Percentiles rank a stretch among this genome's conserved stretches.
Conservation (phyloP, 2,329 filamentous ascomycete species). For the Juglanconis sp. region DNA sequence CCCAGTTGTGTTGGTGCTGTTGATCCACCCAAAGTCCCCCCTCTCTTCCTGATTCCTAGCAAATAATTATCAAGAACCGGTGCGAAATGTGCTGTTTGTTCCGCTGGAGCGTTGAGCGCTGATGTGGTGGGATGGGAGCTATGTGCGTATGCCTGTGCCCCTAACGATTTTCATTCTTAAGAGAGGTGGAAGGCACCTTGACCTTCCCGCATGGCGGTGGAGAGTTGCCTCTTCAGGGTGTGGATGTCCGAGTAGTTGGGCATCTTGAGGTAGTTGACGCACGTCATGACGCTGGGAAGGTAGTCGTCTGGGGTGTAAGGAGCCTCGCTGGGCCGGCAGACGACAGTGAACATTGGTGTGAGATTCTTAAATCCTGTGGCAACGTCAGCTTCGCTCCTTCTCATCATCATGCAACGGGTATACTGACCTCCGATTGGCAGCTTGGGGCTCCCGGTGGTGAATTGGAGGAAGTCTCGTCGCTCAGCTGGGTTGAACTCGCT, state of each 20-base stretch:
- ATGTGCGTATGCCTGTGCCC: not conserved
- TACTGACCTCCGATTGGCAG: slow-evolving; percentile 90
- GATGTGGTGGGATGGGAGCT: not conserved
- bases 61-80: slow-evolving; percentile 6
- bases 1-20: slow-evolving; percentile 3
- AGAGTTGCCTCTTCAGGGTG: slow-evolving; percentile 73
- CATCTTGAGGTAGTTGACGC: slow-evolving; percentile 97
- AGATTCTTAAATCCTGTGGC: slow-evolving; percentile 85
- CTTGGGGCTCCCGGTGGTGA: slow-evolving; percentile 96
- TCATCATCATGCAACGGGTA: not conserved
- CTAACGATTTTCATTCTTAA: slow-evolving; percentile 36
- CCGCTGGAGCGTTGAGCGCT: not conserved
- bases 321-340: slow-evolving; percentile 96
- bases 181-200: slow-evolving; percentile 98
- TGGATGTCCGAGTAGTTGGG: slow-evolving; percentile 85
- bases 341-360: slow-evolving; percentile 97
- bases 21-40: slow-evolving; percentile 9
- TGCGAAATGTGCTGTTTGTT: not conserved
- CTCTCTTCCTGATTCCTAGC: slow-evolving; percentile 1
- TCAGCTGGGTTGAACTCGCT: slow-evolving; percentile 73
- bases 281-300: slow-evolving; percentile 99
- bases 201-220: slow-evolving; percentile 86
- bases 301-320: slow-evolving; percentile 95
- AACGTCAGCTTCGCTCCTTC: slow-evolving; percentile 24
- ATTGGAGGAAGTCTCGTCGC: slow-evolving; percentile 92